Evolutionary conservation across 2,329 filamentous ascomycete genomes (phyloP).

Genomic region (Curvularia verruculosa): DNA sequence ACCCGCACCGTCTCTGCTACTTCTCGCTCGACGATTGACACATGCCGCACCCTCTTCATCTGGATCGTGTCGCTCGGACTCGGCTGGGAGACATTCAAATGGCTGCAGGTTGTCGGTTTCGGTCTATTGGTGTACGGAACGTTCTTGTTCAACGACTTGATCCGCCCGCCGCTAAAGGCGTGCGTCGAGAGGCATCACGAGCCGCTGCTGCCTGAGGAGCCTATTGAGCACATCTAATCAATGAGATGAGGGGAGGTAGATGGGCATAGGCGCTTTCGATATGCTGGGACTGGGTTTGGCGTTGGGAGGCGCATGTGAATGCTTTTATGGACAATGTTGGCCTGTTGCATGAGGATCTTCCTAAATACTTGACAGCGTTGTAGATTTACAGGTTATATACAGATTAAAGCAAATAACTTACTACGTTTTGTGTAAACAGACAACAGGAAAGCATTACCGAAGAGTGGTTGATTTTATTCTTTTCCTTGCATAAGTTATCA

Average conservation of each 20-base stretch:
- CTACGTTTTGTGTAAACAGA: too few species aligned
- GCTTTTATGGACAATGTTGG: too few species aligned
- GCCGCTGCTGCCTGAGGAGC: constrained; percentile 78
- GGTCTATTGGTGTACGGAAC: constrained; percentile 92
- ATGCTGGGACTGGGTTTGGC: too few species aligned
- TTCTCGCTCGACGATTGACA: constrained; percentile 94
- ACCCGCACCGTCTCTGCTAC: constrained; percentile 90
- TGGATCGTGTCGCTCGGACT: constrained; percentile 93
- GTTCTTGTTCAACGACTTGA: constrained; percentile 92
- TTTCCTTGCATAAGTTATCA: too few species aligned
- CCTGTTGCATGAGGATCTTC: too few species aligned
- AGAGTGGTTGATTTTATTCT: too few species aligned
- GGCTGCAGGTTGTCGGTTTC: constrained; percentile 91
- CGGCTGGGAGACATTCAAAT: constrained; percentile 97
- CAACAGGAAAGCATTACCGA: too few species aligned
- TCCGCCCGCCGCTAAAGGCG: constrained; percentile 78
- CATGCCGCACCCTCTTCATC: constrained; percentile 95
- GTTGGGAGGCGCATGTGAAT: too few species aligned
- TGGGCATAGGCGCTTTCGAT: constrained; percentile 1
- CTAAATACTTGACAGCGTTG: too few species aligned
- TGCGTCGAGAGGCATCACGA: constrained; percentile 64
- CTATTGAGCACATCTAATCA: constrained; percentile 71
- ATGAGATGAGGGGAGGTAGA: background rate
- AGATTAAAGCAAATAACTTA: too few species aligned
- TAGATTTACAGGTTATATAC: too few species aligned